These are phyloP conservation scores for Urochloa ruziziensis DNA, from an alignment of 176 grass and related monocot species.

Conservation along the genomic window DNA sequence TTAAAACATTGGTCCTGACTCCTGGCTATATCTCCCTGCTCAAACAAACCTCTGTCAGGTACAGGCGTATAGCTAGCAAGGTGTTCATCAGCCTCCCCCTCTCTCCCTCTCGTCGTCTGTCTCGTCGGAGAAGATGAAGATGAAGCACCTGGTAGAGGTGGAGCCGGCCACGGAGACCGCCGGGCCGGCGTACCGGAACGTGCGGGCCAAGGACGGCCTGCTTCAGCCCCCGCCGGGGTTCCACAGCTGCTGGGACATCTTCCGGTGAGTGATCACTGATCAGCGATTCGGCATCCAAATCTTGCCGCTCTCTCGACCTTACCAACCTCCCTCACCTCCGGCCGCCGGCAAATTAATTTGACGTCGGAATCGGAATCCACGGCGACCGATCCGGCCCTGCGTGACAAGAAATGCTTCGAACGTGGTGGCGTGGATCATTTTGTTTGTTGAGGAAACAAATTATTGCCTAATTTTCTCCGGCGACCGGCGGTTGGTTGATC, in stretches of 20 bases:
- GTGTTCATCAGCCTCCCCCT: not conserved
- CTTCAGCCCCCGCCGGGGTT: conserved; percentile 34
- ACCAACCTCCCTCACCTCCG: not conserved
- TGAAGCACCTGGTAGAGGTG: conserved; percentile 72
- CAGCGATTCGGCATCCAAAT: not conserved
- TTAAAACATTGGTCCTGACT: too few species aligned
- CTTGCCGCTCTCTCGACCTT: not conserved
- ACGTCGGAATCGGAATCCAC: not conserved
- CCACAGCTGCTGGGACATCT: conserved; percentile 79
- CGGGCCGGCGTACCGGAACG: conserved; percentile 72
- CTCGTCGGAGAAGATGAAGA: conserved; percentile 10
- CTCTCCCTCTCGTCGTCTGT: too few species aligned
- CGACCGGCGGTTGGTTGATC: not conserved
- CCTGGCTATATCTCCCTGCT: not conserved
- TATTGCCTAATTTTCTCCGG: too few species aligned
- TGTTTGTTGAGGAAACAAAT: not conserved
- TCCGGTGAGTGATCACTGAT: conserved; percentile 47
- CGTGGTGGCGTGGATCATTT: not conserved
- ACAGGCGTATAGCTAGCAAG: not conserved
- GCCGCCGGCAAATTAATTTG: not conserved
- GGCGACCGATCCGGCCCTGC: not conserved
- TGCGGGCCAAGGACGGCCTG: conserved; percentile 65
- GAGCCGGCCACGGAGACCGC: conserved; percentile 52
- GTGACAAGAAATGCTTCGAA: not conserved
- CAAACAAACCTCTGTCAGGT: not conserved